phyloP scores from a whole-genome alignment of 2,329 filamentous ascomycete species.

The Zalaria sp. region DNA sequence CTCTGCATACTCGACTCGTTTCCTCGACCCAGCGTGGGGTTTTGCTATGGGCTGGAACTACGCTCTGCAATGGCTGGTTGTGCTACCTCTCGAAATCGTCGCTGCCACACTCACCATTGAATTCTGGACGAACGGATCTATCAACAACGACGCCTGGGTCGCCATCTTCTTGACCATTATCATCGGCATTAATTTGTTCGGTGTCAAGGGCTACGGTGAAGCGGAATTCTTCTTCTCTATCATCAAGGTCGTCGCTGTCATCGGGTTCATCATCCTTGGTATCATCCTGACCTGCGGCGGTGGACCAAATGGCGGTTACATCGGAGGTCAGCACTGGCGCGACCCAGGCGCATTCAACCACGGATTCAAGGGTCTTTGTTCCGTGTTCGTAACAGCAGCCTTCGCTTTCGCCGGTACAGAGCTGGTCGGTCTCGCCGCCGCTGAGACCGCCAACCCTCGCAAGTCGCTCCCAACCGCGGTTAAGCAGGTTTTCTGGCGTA shows the following conservation, averaged over 20 bases:
- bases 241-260: constrained; percentile 72
- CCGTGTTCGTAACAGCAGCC: constrained; percentile 61
- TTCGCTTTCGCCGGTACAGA: constrained; percentile 68
- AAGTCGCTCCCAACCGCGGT: constrained; percentile 75
- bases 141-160: constrained; percentile 64
- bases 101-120: constrained; percentile 72
- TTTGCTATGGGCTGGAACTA: constrained; percentile 39
- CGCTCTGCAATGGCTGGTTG: constrained; percentile 73
- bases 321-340: constrained; percentile 64
- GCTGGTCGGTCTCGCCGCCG: constrained; percentile 61
- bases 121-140: constrained; percentile 48
- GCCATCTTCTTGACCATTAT: constrained; percentile 67
- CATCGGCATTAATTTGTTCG: constrained; percentile 71
- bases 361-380: constrained; percentile 71
- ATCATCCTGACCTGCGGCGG: constrained; percentile 78
- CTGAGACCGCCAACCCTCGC: constrained; percentile 64
- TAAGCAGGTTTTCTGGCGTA: constrained; percentile 93
- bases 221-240: constrained; percentile 80
- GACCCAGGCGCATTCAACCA: constrained; percentile 73
- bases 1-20: constrained; percentile 79
- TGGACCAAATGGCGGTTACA: constrained; percentile 54
- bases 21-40: constrained; percentile 71
- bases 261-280: constrained; percentile 80
- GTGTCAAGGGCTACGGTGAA: constrained; percentile 78
- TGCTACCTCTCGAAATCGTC: constrained; percentile 74